Evolutionary conservation across 345 rosid species (phyloP).

Genomic region (Rhodomyrtus tomentosa): DNA sequence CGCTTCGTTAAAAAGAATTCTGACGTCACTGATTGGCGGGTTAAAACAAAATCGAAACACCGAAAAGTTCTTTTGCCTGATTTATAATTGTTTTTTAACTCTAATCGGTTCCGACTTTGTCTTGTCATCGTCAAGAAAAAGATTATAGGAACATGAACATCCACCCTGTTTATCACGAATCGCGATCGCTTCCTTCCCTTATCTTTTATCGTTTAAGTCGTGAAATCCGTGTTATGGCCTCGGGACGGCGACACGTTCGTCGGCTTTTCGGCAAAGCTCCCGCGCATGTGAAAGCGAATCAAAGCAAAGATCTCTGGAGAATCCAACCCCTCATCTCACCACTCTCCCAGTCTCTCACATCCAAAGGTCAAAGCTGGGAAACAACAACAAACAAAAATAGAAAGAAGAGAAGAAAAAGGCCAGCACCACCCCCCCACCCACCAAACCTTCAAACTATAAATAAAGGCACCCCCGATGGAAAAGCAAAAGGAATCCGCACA

Average conservation of each 20-base stretch:
- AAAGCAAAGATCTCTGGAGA: background rate
- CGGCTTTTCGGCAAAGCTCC: background rate
- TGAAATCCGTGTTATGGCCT: background rate
- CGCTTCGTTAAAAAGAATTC: no score
- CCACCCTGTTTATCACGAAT: no score
- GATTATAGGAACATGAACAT: background rate
- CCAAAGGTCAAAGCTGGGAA: background rate
- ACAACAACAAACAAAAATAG: no score
- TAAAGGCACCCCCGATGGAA: background rate
- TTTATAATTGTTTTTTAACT: background rate
- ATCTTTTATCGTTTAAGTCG: background rate
- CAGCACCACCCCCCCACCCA: background rate
- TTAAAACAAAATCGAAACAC: no score
- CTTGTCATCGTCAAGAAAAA: accelerated
- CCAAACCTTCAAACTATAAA: background rate
- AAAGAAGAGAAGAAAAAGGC: background rate
- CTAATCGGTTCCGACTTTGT: background rate
- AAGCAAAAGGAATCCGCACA: background rate
- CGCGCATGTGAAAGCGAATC: background rate
- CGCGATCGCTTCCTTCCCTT: background rate
- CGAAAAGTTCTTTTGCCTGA: background rate
- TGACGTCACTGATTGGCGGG: no score
- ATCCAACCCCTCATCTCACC: background rate
- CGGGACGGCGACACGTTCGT: background rate
- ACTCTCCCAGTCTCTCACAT: background rate